phyloP scores from a whole-genome alignment of 805 yeast genomes.

The Yarrowia sp. region DNA sequence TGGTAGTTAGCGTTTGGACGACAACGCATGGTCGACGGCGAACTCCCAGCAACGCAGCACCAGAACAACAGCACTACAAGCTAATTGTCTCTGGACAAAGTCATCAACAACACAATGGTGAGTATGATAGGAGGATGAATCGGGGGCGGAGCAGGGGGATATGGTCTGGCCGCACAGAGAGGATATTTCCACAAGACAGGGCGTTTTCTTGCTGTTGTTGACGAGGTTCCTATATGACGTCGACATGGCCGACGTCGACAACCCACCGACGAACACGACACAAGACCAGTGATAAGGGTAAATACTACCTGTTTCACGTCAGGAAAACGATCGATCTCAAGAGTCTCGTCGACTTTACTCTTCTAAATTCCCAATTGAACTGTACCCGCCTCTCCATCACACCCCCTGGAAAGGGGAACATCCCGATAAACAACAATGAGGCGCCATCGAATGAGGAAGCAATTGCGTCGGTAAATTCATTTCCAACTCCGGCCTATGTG shows the following conservation, averaged over 20 bases:
- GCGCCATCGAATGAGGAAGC: too few species aligned
- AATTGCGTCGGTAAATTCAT: too few species aligned
- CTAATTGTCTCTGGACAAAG: slow-evolving; percentile 4
- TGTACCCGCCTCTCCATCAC: too few species aligned
- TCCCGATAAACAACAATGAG: too few species aligned
- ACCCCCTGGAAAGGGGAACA: too few species aligned
- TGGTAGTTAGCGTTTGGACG: slow-evolving; percentile 18
- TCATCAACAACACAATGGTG: slow-evolving; percentile 19
- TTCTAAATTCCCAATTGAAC: too few species aligned
- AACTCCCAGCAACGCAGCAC: slow-evolving; percentile 22
- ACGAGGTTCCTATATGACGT: neutral
- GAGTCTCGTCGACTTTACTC: too few species aligned
- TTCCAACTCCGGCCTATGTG: too few species aligned
- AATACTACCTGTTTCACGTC: too few species aligned
- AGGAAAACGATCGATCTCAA: too few species aligned
- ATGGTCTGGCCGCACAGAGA: neutral
- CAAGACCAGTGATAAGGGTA: neutral
- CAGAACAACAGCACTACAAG: neutral
- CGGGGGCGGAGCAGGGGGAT: neutral
- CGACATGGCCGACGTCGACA: slow-evolving; percentile 2
- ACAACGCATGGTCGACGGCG: slow-evolving; percentile 12
- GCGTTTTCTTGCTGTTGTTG: too few species aligned
- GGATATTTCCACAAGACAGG: too few species aligned
- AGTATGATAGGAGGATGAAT: neutral
- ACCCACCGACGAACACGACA: neutral